Percentiles rank a stretch among this genome's conserved stretches.
Conservation (phyloP, 352 stramenopile genomes). For the Phytophthora podocarpi region DNA sequence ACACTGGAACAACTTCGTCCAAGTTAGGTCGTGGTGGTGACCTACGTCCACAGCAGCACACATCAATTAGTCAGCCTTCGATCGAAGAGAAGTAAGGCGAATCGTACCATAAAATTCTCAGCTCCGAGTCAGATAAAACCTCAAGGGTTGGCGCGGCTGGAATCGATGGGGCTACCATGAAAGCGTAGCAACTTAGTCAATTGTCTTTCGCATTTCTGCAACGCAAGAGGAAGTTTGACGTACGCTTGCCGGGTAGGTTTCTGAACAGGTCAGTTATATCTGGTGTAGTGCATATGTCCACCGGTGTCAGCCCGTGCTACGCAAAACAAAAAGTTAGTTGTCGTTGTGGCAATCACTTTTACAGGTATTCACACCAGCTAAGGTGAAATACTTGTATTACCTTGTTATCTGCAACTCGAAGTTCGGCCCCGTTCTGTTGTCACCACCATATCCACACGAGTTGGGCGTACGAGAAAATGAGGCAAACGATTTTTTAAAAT, state of each 20-base stretch:
- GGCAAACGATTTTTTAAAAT: too few relatives aligned
- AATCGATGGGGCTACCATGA: conserved; percentile 39
- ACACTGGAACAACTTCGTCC: conserved; percentile 63
- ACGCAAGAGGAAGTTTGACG: background rate
- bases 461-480: too few relatives aligned
- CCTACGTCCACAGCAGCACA: conserved; percentile 26
- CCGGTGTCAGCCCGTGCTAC: conserved; percentile 64
- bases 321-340: background rate
- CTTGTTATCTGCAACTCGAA: conserved; percentile 52
- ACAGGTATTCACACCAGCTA: background rate
- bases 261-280: conserved; percentile 54
- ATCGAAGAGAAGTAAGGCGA: background rate
- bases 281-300: conserved; percentile 61
- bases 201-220: too few relatives aligned
- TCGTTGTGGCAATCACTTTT: background rate
- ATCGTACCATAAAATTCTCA: conserved; percentile 47
- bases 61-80: background rate
- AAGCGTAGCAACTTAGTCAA: background rate
- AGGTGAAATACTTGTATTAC: too few relatives aligned
- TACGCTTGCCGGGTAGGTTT: conserved; percentile 45
- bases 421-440: conserved; percentile 66
- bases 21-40: conserved; percentile 29
- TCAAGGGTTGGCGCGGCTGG: conserved; percentile 32
- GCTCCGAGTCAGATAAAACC: conserved; percentile 13
- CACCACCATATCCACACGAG: too few relatives aligned